Base-by-base conservation (phyloP, 441 rosid species). In the Euphorbia schlechtendalii region DNA sequence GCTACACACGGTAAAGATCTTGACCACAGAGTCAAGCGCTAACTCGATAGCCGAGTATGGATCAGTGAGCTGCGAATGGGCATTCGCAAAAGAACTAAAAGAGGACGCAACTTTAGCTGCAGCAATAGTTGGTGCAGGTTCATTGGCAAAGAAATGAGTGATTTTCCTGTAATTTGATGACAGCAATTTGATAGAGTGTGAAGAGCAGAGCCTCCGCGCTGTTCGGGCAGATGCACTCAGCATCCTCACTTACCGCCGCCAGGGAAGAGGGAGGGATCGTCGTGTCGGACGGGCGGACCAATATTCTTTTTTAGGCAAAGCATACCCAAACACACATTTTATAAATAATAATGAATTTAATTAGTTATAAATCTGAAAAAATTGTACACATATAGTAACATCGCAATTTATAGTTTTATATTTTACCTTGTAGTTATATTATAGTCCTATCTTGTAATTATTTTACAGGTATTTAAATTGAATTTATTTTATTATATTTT, bases 21-120 rank as follows among this genome's bases (percentile, higher is more conserved):
- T 91, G 30, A 89, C 92, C 30, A 89, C 92, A 0, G 92, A 91
- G 63, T 88, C 95, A 49, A 91, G 65, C 3, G 96, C 92, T 76
- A 86, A 66, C 30, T 86, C 85, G 4, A 80, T 76, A 0, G 95
- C 77, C 22, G 73, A 71, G 61, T 76, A 75, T 14, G 82, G 74
- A 69, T 69, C 72, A 1, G 54, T 64, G 65, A 63, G 58, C 21
- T 57, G 56, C 4, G 63, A 14, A 56, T 14, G 56, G 10, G 3
- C 11, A 52, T 36, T 41, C 2, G 54, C 30, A 13, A 53, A 25
- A 27, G 54, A 59, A 43, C 30, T 8, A 21, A 18, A 60, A 21
- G 15, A 67, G 18, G 43, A 51, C 32, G 64, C 51, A 13, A 17
- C 22, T n/a, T 59, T 11, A 43, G 58, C 25, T 10, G 49, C 57